These are phyloP conservation scores for Botrytis elliptica DNA, from an alignment of 2,329 filamentous ascomycete genomes.

Conservation along the genomic window DNA sequence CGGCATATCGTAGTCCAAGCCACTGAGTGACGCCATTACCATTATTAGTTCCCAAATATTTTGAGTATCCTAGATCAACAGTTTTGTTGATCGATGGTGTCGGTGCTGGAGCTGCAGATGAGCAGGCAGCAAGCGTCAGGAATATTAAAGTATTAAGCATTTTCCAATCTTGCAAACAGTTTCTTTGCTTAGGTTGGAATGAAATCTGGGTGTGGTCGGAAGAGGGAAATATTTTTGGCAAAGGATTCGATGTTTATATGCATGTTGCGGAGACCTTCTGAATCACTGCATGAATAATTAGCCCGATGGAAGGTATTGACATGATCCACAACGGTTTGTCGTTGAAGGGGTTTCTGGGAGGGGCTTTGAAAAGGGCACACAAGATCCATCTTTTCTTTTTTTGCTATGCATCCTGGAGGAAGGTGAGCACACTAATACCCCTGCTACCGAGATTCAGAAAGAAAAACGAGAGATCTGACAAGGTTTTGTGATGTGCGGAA, in stretches of 20 bases:
- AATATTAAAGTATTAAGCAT: background rate
- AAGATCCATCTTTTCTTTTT: background rate
- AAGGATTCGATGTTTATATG: background rate
- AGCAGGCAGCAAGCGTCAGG: background rate
- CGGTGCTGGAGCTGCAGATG: slow-evolving; percentile 4
- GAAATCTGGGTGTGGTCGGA: background rate
- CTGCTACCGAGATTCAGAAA: background rate
- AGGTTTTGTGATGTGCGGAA: background rate
- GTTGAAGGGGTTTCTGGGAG: background rate
- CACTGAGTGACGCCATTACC: slow-evolving; percentile 64
- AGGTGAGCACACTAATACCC: background rate
- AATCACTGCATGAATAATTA: background rate
- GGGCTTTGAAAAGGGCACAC: background rate
- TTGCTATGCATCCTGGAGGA: background rate
- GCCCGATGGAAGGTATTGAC: background rate
- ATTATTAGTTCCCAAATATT: slow-evolving; percentile 57
- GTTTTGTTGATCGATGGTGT: slow-evolving; percentile 16
- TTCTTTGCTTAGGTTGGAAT: background rate
- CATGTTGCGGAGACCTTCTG: background rate
- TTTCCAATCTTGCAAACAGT: background rate
- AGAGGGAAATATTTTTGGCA: background rate
- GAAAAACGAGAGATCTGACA: background rate
- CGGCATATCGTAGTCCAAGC: slow-evolving; percentile 74
- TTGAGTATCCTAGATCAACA: slow-evolving; percentile 64
- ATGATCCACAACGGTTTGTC: background rate